A percentile compares a stretch with the other conserved stretches of the same genome.
Evolutionary conservation across 768 basidiomycete species (phyloP).

Genomic region (Leucocoprinus sp.): DNA sequence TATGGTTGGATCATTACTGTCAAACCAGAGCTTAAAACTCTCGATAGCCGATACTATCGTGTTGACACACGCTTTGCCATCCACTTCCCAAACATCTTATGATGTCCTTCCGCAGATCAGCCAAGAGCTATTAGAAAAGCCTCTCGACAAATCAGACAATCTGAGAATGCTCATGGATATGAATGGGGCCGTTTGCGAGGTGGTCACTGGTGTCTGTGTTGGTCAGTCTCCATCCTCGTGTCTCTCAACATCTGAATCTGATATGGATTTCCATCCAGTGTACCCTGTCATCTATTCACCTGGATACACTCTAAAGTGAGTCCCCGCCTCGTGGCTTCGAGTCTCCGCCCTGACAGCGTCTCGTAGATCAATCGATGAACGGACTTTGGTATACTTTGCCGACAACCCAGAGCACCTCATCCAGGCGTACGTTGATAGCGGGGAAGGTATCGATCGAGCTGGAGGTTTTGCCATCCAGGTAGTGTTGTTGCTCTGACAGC

Average conservation of each 20-base stretch:
- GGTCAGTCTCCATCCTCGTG: conserved; percentile 36
- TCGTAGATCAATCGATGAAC: conserved; percentile 71
- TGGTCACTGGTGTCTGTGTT: conserved; percentile 84
- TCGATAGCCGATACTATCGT: conserved; percentile 87
- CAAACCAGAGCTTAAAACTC: not conserved
- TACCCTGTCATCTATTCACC: conserved; percentile 71
- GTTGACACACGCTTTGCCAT: conserved; percentile 64
- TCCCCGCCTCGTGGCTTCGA: not conserved
- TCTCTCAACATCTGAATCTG: not conserved
- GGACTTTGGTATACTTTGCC: conserved; percentile 69
- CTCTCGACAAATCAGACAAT: conserved; percentile 69
- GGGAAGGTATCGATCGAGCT: conserved; percentile 81
- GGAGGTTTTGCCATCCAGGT: conserved; percentile 96
- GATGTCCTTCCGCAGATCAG: conserved; percentile 39
- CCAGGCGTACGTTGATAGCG: conserved; percentile 75
- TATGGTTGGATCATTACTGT: conserved; percentile 3
- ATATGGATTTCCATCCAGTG: conserved; percentile 31
- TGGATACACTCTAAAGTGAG: conserved; percentile 65
- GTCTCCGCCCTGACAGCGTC: not conserved
- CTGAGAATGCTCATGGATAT: conserved; percentile 81
- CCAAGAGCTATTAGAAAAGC: conserved; percentile 90
- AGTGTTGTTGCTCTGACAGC: not conserved
- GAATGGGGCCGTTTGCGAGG: conserved; percentile 82
- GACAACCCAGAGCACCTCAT: conserved; percentile 53
- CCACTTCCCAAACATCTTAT: conserved; percentile 47